Conservation (phyloP, 2,329 filamentous ascomycete genomes). For the Colletotrichum camelliae region DNA sequence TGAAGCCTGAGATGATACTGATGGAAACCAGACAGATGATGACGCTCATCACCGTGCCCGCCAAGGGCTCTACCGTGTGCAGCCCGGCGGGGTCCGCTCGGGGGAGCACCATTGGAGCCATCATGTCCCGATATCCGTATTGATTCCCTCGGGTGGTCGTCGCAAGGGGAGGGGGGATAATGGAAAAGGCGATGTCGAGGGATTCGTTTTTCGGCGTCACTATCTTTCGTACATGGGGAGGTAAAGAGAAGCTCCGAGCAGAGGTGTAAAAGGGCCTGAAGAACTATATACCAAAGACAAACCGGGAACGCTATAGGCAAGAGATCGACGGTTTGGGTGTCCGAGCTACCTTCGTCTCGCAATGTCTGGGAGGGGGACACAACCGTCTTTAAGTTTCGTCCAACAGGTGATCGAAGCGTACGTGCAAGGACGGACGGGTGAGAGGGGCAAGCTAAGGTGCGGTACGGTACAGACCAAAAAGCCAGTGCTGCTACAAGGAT, state of each 20-base stretch:
- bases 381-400: conserved; percentile 17
- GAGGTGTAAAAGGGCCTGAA: neutral
- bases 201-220: neutral
- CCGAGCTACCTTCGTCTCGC: conserved; percentile 17
- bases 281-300: conserved; percentile 17
- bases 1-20: conserved; percentile 39
- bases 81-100: neutral
- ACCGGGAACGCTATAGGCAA: conserved; percentile 2
- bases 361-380: conserved; percentile 14
- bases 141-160: neutral
- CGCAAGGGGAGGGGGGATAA: neutral
- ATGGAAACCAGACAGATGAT: conserved; percentile 37
- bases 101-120: conserved; percentile 4
- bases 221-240: conserved; percentile 1
- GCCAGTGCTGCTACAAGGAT: conserved; percentile 8
- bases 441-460: neutral
- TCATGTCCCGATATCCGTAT: neutral
- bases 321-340: conserved; percentile 9
- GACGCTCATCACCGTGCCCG: conserved; percentile 39
- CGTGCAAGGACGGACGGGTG: conserved; percentile 4
- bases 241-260: too few species aligned
- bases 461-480: neutral
- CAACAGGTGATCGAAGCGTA: conserved; percentile 19
- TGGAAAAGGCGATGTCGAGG: neutral
- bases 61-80: conserved; percentile 32